Percentiles rank a stretch among this genome's conserved stretches.
These are phyloP conservation scores for Linderniella brevidens DNA, from an alignment of 257 asterid genomes.

Conservation along the genomic window DNA sequence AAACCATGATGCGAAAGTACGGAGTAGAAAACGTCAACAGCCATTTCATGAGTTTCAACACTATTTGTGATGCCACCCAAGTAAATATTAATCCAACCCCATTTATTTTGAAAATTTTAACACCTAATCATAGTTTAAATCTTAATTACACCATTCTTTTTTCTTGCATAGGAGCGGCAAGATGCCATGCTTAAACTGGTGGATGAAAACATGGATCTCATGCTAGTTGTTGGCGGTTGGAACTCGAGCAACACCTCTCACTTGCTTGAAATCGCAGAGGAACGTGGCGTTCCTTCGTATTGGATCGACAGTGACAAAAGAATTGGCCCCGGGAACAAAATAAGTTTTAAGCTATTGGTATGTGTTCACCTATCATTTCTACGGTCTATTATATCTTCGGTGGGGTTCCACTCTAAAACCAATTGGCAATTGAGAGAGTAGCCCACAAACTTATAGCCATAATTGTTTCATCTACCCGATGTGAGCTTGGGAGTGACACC, in stretches of 20 bases:
- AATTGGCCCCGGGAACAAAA: slow-evolving; percentile 85
- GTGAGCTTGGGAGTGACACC: too few relatives aligned
- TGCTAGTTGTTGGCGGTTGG: slow-evolving; percentile 96
- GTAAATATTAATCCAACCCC: slow-evolving; percentile 22
- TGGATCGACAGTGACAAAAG: slow-evolving; percentile 88
- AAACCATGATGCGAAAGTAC: slow-evolving; percentile 69
- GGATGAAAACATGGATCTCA: slow-evolving; percentile 60
- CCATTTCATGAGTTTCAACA: slow-evolving; percentile 95
- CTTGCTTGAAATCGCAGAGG: slow-evolving; percentile 90
- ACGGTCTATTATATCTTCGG: background rate
- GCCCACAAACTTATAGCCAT: too few relatives aligned
- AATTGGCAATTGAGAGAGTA: too few relatives aligned
- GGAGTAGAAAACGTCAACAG: slow-evolving; percentile 73
- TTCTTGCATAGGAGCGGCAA: slow-evolving; percentile 58
- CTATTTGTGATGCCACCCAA: slow-evolving; percentile 97
- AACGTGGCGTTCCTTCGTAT: slow-evolving; percentile 80
- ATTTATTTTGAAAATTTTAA: too few relatives aligned
- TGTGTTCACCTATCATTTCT: slow-evolving; percentile 6
- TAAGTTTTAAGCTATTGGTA: slow-evolving; percentile 71
- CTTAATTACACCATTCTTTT: too few relatives aligned
- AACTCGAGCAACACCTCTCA: slow-evolving; percentile 99
- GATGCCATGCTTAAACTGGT: slow-evolving; percentile 99
- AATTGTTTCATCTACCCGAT: too few relatives aligned
- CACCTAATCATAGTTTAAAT: too few relatives aligned
- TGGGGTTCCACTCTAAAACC: too few relatives aligned